A percentile compares a stretch with the other conserved stretches of the same genome.
These are phyloP conservation scores for Cystoderma amianthinum DNA, from an alignment of 768 basidiomycete species.

Conservation along the genomic window DNA sequence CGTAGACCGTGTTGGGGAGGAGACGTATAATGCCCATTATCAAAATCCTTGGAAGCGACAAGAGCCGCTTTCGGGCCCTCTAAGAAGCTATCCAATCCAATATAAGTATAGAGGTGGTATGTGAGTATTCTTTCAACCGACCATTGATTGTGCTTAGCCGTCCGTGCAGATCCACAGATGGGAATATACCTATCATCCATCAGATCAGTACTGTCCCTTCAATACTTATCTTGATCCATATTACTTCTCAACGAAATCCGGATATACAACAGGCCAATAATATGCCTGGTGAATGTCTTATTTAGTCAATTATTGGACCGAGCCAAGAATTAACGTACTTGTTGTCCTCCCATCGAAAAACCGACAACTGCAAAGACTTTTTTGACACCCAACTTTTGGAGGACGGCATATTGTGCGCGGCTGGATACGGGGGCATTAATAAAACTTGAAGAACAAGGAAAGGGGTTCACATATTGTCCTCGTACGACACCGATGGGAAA, in stretches of 20 bases:
- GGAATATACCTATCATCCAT: slow-evolving; percentile 32
- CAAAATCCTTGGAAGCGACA: slow-evolving; percentile 46
- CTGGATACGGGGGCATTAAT: slow-evolving; percentile 20
- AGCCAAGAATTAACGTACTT: not conserved
- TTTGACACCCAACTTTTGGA: slow-evolving; percentile 39
- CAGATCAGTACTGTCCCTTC: not conserved
- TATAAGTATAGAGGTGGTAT: no score
- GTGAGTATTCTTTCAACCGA: slow-evolving; percentile 8
- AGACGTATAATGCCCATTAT: slow-evolving; percentile 42
- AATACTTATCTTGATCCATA: not conserved
- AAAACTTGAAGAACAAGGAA: not conserved
- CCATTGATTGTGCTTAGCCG: slow-evolving; percentile 51
- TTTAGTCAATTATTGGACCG: not conserved
- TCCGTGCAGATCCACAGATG: slow-evolving; percentile 49
- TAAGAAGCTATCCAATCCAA: slow-evolving; percentile 48
- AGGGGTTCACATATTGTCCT: slow-evolving; percentile 46
- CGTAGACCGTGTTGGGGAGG: slow-evolving; percentile 42
- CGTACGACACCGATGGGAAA: slow-evolving; percentile 49
- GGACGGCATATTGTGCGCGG: slow-evolving; percentile 47
- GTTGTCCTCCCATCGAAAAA: slow-evolving; percentile 56
- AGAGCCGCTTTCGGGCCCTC: slow-evolving; percentile 55
- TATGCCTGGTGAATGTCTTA: slow-evolving; percentile 29
- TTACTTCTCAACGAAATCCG: slow-evolving; percentile 46
- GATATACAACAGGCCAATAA: slow-evolving; percentile 50
- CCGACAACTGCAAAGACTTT: slow-evolving; percentile 42